These are phyloP conservation scores for Amanita brunnescens DNA, from an alignment of 768 basidiomycete genomes.

Conservation along the genomic window DNA sequence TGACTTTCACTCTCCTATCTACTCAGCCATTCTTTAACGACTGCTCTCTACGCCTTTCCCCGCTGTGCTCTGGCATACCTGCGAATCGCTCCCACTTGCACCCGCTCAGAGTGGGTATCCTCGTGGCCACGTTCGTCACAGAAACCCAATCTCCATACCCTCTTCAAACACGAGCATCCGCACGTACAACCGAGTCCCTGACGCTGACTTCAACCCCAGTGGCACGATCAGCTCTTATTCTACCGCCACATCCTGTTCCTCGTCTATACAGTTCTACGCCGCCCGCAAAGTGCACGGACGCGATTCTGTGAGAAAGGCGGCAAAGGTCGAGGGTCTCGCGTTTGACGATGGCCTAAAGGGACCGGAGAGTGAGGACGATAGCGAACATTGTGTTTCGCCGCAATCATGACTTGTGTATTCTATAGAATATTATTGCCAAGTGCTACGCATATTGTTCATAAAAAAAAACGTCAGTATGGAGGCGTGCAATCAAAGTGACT, in stretches of 20 bases:
- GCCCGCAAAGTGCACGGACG: constrained; percentile 22
- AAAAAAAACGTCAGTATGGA: not conserved
- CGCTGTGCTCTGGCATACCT: constrained; percentile 50
- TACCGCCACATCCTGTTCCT: constrained; percentile 53
- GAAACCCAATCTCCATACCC: constrained; percentile 45
- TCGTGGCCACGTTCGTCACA: constrained; percentile 39
- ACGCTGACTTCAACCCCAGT: constrained; percentile 29
- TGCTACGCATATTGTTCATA: not conserved
- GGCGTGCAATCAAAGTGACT: not conserved
- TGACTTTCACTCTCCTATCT: constrained; percentile 25
- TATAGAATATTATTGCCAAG: not conserved
- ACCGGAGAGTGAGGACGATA: constrained; percentile 25
- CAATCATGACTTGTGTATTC: not conserved
- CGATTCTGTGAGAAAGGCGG: constrained; percentile 36
- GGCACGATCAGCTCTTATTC: constrained; percentile 53
- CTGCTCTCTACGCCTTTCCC: constrained; percentile 45
- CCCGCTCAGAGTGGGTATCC: constrained; percentile 33
- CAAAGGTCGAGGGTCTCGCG: constrained; percentile 36
- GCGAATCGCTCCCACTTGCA: constrained; percentile 30
- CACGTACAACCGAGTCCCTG: too few species aligned
- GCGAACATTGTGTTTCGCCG: constrained; percentile 20
- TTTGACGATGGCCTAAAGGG: constrained; percentile 24
- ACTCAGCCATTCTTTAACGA: constrained; percentile 39
- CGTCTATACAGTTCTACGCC: constrained; percentile 10
- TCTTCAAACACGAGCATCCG: constrained; percentile 3